Evolutionary conservation across 192 early-diverging fungal genomes (phyloP), one percentile per base, ranked within the genome.

Genomic region (Chytriomyces confervae): DNA sequence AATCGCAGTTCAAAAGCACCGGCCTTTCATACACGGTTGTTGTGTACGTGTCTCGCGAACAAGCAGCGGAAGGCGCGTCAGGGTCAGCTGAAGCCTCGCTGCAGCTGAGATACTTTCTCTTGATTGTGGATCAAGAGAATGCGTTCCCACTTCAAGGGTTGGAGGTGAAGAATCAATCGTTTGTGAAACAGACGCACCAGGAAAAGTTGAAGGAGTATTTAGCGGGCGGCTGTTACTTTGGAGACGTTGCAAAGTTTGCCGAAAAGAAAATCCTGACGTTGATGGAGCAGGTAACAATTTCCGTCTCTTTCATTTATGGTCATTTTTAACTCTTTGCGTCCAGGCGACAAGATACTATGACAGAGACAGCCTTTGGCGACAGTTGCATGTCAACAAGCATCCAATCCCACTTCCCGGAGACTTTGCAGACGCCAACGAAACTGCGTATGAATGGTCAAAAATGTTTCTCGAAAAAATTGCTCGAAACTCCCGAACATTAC

Each of bases 381-480:
- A 85, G 67, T 66, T 89, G 10, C 11, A 72, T 27, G 10, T n/a
- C 7, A 50, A 62, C 10, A 51, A 81, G 11, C 80, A 83, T 76
- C 81, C 78, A 43, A 49, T 53, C 16, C n/a, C 8, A 16, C 16
- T 43, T 9, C 8, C 8, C 8, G 50, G 53, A 23, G 27, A 43
- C 20, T 20, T 10, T 47, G 29, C 62, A 9, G 53, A 71, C n/a
- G 68, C 66, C 7, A 69, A 76, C 50, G 80, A 83, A 57, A 80
- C 78, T n/a, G 77, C 72, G 6, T 70, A 72, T 24, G 85, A 87
- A 74, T 89, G 88, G 88, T 80, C 84, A 9, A 82, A 80, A 47
- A 51, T 89, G 69, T 87, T 89, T 74, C 71, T 89, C 18, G 88
- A 87, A 79, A 86, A 87, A 68, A 87, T 87, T 44, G 78, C 43